Conservation (phyloP, 495 filamentous ascomycete genomes). For the Chlorociboria aeruginascens region DNA sequence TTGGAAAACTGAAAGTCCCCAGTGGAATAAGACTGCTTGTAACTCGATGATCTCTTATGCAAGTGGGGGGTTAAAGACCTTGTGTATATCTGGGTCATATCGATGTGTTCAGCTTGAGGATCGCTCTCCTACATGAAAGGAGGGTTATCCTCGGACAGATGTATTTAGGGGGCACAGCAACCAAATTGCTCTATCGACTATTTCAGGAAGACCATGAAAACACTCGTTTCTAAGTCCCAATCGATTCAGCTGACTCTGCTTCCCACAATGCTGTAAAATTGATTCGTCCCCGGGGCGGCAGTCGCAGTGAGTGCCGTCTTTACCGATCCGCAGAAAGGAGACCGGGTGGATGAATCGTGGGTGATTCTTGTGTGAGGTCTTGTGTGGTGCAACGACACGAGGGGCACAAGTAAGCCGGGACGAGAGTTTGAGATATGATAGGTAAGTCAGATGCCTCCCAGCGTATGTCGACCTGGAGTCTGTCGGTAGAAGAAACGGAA, state of each 20-base stretch:
- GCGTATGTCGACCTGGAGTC: conserved; percentile 1
- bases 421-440: neutral
- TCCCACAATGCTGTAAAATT: conserved; percentile 1
- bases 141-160: conserved; percentile 4
- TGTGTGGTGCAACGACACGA: neutral
- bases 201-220: conserved; percentile 6
- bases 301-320: conserved; percentile 15
- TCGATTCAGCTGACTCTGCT: conserved; percentile 10
- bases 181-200: conserved; percentile 1
- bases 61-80: conserved; percentile 7
- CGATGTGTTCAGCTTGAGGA: conserved; percentile 1
- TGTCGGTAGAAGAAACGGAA: conserved; percentile 13
- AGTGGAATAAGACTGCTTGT: conserved; percentile 5
- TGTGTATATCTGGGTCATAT: conserved; percentile 21
- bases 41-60: conserved; percentile 8
- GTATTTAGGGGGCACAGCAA: conserved; percentile 16
- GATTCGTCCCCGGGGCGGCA: conserved; percentile 12
- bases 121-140: conserved; percentile 3
- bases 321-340: conserved; percentile 13
- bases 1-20: neutral
- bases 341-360: neutral
- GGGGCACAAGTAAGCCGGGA: neutral
- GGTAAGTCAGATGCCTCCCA: neutral
- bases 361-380: conserved; percentile 4
- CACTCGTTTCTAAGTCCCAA: conserved; percentile 6